A percentile compares a stretch with the other conserved stretches of the same genome.
Conservation (phyloP, 2,329 filamentous ascomycete species). For the Trichoderma sp. region DNA sequence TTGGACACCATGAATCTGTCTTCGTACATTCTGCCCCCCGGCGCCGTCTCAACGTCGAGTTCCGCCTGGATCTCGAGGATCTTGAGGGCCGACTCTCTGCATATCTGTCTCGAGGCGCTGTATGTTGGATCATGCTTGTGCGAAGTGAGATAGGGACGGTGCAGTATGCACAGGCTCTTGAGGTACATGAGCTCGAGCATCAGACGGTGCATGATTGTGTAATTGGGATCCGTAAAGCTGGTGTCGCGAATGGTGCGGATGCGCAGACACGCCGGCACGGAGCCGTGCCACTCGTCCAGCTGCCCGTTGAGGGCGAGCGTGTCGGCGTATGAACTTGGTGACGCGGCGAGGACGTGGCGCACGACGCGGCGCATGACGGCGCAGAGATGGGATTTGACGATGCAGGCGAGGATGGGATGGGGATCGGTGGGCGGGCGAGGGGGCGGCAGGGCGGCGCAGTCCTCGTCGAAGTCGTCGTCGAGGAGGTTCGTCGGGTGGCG, state of each 20-base stretch:
- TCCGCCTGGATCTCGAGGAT: slow-evolving; percentile 53
- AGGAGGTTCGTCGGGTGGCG: slow-evolving; percentile 50
- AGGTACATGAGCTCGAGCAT: slow-evolving; percentile 53
- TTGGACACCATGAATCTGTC: slow-evolving; percentile 58
- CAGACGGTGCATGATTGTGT: slow-evolving; percentile 52
- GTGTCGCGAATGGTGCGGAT: slow-evolving; percentile 48
- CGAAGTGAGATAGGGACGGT: slow-evolving; percentile 50
- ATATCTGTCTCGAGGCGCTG: slow-evolving; percentile 45
- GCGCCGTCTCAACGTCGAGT: slow-evolving; percentile 48
- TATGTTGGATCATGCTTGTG: slow-evolving; percentile 45
- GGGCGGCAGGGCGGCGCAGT: slow-evolving; percentile 46
- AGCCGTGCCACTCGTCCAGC: slow-evolving; percentile 42
- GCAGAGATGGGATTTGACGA: slow-evolving; percentile 48
- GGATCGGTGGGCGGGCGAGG: slow-evolving; percentile 48
- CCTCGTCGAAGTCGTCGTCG: slow-evolving; percentile 57
- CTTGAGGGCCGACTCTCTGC: slow-evolving; percentile 48
- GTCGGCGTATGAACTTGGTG: slow-evolving; percentile 42
- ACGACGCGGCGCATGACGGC: slow-evolving; percentile 49
- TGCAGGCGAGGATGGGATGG: slow-evolving; percentile 48
- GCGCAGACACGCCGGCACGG: slow-evolving; percentile 46
- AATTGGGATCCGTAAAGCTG: slow-evolving; percentile 48
- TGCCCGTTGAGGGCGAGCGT: slow-evolving; percentile 45
- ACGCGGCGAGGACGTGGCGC: slow-evolving; percentile 45
- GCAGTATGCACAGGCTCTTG: slow-evolving; percentile 54
- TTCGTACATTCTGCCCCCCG: slow-evolving; percentile 54